Conservation (phyloP, 2,329 filamentous ascomycete species). For the Fusarium equiseti region DNA sequence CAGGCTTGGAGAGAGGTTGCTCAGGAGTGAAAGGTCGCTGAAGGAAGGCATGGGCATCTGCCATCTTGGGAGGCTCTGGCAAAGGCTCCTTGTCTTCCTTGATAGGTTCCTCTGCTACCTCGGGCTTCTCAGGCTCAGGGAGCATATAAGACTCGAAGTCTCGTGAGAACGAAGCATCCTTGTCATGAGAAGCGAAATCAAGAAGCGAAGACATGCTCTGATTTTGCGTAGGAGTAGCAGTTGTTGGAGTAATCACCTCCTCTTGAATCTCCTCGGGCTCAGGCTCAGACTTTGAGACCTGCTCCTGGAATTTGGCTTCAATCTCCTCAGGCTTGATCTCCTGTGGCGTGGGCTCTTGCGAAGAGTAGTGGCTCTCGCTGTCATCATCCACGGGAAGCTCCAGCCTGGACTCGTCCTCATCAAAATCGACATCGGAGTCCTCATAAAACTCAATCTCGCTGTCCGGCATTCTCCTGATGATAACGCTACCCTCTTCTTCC, state of each 20-base stretch:
- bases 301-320: constrained; percentile 55
- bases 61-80: constrained; percentile 50
- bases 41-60: constrained; percentile 53
- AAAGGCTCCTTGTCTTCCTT: constrained; percentile 40
- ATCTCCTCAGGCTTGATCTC: constrained; percentile 34
- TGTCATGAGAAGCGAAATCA: constrained; percentile 52
- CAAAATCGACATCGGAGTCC: constrained; percentile 54
- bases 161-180: constrained; percentile 56
- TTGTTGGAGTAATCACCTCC: constrained; percentile 63
- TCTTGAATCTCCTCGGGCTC: constrained; percentile 55
- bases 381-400: constrained; percentile 61
- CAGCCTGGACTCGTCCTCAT: constrained; percentile 72
- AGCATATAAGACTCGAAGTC: constrained; percentile 63
- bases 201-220: constrained; percentile 51
- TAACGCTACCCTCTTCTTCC: constrained; percentile 65
- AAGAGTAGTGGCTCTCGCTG: constrained; percentile 54
- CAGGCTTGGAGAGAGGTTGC: constrained; percentile 66
- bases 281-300: constrained; percentile 19
- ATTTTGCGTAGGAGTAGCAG: constrained; percentile 49
- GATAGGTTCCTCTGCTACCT: constrained; percentile 49
- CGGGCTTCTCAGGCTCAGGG: constrained; percentile 52
- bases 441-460: constrained; percentile 73
- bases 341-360: constrained; percentile 42
- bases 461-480: constrained; percentile 75
- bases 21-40: constrained; percentile 64